A percentile compares a stretch with the other conserved stretches of the same genome.
Conservation (phyloP, 2,329 filamentous ascomycete genomes). For the Aspergillus sp. region DNA sequence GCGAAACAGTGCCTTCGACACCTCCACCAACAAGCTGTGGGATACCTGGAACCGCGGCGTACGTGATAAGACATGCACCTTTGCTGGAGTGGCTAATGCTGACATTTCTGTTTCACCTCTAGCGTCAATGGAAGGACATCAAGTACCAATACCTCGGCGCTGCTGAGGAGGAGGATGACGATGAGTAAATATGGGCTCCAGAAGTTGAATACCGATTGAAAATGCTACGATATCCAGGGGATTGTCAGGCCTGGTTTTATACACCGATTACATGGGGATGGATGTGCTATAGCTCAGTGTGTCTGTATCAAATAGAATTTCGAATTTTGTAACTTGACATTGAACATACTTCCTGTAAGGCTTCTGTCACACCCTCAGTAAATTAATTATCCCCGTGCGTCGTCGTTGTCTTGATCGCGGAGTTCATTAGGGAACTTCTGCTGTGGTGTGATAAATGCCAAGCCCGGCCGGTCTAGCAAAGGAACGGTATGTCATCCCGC, state of each 20-base stretch:
- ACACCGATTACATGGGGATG: slow-evolving; percentile 11
- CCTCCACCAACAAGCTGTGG: slow-evolving; percentile 80
- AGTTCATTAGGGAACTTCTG: not conserved
- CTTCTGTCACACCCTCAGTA: not conserved
- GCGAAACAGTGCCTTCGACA: slow-evolving; percentile 72
- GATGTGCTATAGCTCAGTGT: slow-evolving; percentile 16
- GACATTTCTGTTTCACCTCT: slow-evolving; percentile 18
- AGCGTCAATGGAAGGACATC: slow-evolving; percentile 99
- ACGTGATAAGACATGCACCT: slow-evolving; percentile 47
- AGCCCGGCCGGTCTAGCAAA: slow-evolving; percentile 4
- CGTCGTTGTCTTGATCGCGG: not conserved
- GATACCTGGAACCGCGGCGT: slow-evolving; percentile 88
- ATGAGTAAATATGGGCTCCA: slow-evolving; percentile 32
- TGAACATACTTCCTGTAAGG: not conserved
- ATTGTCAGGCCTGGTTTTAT: slow-evolving; percentile 11
- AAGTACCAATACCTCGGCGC: slow-evolving; percentile 80
- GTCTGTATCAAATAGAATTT: slow-evolving; percentile 26
- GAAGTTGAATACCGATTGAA: slow-evolving; percentile 14
- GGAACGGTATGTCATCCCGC: slow-evolving; percentile 11
- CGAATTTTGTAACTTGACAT: slow-evolving; percentile 12
- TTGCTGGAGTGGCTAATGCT: slow-evolving; percentile 7
- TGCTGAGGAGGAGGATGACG: slow-evolving; percentile 61
- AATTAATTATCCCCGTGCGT: not conserved
- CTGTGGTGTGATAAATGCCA: slow-evolving; percentile 11
- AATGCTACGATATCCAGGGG: slow-evolving; percentile 14